Conservation (phyloP, 345 rosid species). For the Eutrema japonicum region DNA sequence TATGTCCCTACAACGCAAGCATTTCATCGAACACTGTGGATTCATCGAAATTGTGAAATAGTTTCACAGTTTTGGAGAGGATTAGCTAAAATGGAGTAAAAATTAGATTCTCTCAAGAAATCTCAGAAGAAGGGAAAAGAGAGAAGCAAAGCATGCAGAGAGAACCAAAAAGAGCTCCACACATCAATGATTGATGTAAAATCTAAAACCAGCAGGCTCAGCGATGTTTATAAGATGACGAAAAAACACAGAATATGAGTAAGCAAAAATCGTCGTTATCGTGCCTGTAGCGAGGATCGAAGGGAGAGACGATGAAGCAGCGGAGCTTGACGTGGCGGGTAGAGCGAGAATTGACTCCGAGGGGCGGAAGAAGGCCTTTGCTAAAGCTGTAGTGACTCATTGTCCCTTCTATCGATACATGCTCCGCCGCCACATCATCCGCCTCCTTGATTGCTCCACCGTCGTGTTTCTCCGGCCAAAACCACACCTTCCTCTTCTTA, state of each 20-base stretch:
- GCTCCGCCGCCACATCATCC: constrained; percentile 21
- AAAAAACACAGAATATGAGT: not conserved
- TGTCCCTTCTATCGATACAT: constrained; percentile 50
- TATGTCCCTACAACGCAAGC: constrained; percentile 9
- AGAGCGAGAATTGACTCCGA: constrained; percentile 54
- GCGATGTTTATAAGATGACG: not conserved
- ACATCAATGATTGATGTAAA: not conserved
- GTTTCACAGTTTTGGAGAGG: not conserved
- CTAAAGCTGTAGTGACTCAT: constrained; percentile 63
- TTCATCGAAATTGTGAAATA: constrained; percentile 8
- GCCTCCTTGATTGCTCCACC: constrained; percentile 23
- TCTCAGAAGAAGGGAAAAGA: not conserved
- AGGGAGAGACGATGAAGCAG: constrained; percentile 67
- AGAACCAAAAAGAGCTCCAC: not conserved
- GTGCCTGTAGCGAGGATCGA: constrained; percentile 68
- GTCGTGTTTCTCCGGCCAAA: constrained; percentile 37
- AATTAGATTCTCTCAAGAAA: not conserved
- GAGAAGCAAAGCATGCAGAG: constrained; percentile 27
- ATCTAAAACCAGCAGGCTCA: not conserved
- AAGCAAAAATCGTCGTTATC: not conserved
- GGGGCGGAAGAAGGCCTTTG: constrained; percentile 71
- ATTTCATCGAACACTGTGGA: constrained; percentile 34
- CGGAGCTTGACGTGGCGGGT: constrained; percentile 51
- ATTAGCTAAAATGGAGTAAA: not conserved
- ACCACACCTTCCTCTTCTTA: constrained; percentile 34